phyloP scores from a whole-genome alignment of 2,329 filamentous ascomycete genomes.

The Triangularia setosa region DNA sequence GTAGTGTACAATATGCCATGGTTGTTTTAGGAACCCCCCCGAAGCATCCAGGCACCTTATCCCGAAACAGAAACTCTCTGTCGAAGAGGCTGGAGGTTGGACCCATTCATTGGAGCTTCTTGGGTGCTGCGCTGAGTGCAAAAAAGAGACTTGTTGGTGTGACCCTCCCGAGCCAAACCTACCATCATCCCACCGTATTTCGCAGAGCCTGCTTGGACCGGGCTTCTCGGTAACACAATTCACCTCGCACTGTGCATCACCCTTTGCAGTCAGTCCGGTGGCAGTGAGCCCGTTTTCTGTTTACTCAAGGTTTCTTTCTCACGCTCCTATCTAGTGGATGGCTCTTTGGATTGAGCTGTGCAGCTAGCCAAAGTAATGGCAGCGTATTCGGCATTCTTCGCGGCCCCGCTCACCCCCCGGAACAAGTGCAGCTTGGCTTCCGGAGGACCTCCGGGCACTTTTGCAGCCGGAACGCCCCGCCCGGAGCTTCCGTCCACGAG shows the following conservation, averaged over 20 bases:
- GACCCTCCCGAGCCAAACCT: background rate
- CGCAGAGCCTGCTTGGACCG: background rate
- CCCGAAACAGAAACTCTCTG: background rate
- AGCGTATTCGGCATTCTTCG: constrained; percentile 3
- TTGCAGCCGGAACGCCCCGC: background rate
- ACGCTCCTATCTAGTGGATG: too few species aligned
- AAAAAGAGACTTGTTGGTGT: background rate
- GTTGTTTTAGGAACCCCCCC: too few species aligned
- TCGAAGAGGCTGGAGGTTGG: background rate
- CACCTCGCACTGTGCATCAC: background rate
- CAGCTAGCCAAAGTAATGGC: background rate
- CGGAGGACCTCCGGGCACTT: constrained; percentile 3
- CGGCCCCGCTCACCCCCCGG: background rate
- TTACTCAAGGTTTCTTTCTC: background rate
- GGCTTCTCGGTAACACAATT: background rate
- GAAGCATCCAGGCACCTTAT: too few species aligned
- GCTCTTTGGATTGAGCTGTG: too few species aligned
- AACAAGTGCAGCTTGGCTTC: background rate
- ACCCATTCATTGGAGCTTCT: background rate
- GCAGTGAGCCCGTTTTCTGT: background rate
- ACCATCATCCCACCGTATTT: too few species aligned
- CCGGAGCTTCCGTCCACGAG: constrained; percentile 1
- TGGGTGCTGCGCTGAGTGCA: background rate
- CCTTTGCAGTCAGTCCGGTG: too few species aligned
- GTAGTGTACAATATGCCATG: too few species aligned